These are phyloP conservation scores for Salvia hispanica DNA, from an alignment of 257 asterid species.

Conservation along the genomic window DNA sequence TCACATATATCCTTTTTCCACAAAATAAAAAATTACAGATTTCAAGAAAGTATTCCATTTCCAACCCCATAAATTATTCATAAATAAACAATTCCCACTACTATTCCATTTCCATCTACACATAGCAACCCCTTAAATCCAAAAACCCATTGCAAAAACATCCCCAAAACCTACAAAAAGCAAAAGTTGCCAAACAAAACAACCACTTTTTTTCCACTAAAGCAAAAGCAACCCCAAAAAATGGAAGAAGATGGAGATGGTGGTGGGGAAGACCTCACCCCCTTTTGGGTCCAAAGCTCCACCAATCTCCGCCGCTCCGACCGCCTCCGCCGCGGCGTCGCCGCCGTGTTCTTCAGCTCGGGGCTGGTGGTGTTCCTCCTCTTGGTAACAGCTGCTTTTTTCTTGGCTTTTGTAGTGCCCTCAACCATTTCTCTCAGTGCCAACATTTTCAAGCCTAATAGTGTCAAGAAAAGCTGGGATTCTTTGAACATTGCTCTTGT, in stretches of 20 bases:
- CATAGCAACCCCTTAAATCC: neutral
- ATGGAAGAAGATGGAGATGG: conserved; percentile 57
- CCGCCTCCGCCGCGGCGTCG: conserved; percentile 52
- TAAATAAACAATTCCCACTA: conserved; percentile 37
- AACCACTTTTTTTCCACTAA: too few species aligned
- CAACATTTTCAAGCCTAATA: conserved; percentile 64
- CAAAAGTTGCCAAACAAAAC: conserved; percentile 26
- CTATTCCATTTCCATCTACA: conserved; percentile 34
- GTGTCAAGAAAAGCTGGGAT: conserved; percentile 86
- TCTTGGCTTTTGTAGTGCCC: conserved; percentile 64
- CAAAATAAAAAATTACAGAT: neutral
- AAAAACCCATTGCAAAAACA: conserved; percentile 35
- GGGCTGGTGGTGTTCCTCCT: conserved; percentile 59
- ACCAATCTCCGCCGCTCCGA: conserved; percentile 57
- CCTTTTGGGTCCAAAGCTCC: conserved; percentile 75
- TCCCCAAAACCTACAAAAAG: conserved; percentile 28
- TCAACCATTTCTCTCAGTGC: conserved; percentile 50
- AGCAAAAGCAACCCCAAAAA: neutral
- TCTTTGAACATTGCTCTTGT: conserved; percentile 69
- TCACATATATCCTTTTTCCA: neutral
- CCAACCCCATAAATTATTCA: conserved; percentile 21
- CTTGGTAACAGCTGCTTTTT: conserved; percentile 55
- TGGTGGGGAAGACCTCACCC: conserved; percentile 48
- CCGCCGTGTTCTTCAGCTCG: conserved; percentile 64
- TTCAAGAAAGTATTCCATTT: conserved; percentile 4